Evolutionary conservation across 768 basidiomycete species (phyloP).

Genomic region (Boletus rubropictus): DNA sequence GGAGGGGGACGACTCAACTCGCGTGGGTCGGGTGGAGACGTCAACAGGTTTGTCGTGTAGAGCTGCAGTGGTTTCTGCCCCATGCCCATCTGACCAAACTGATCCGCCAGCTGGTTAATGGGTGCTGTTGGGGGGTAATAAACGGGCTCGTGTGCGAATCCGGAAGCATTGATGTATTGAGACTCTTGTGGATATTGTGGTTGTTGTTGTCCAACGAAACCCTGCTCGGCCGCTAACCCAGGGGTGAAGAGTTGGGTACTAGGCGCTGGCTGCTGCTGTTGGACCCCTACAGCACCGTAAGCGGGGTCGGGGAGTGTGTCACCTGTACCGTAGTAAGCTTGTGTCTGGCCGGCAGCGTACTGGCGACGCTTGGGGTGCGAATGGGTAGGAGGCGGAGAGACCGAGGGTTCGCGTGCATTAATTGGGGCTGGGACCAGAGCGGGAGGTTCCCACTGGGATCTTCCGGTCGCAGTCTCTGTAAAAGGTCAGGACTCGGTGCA

Average conservation of each 20-base stretch:
- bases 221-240: slow-evolving; percentile 66
- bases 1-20: slow-evolving; percentile 80
- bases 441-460: slow-evolving; percentile 87
- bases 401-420: slow-evolving; percentile 36
- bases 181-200: slow-evolving; percentile 41
- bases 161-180: slow-evolving; percentile 42
- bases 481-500: slow-evolving; percentile 11
- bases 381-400: slow-evolving; percentile 40
- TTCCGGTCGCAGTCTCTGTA: slow-evolving; percentile 76
- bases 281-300: slow-evolving; percentile 35
- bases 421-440: slow-evolving; percentile 37
- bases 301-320: slow-evolving; percentile 41
- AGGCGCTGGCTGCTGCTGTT: slow-evolving; percentile 31
- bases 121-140: slow-evolving; percentile 36
- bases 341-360: slow-evolving; percentile 91
- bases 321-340: slow-evolving; percentile 69
- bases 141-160: slow-evolving; percentile 39
- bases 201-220: slow-evolving; percentile 60
- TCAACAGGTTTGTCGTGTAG: slow-evolving; percentile 87
- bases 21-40: slow-evolving; percentile 85
- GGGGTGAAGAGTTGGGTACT: slow-evolving; percentile 72
- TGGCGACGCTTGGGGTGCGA: slow-evolving; percentile 71
- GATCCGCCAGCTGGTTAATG: slow-evolving; percentile 65
- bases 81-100: slow-evolving; percentile 88
- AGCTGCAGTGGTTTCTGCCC: slow-evolving; percentile 74